Evolutionary conservation across 768 basidiomycete genomes (phyloP), one percentile per base, ranked within the genome.

Genomic region (Auriscalpium microsporum): DNA sequence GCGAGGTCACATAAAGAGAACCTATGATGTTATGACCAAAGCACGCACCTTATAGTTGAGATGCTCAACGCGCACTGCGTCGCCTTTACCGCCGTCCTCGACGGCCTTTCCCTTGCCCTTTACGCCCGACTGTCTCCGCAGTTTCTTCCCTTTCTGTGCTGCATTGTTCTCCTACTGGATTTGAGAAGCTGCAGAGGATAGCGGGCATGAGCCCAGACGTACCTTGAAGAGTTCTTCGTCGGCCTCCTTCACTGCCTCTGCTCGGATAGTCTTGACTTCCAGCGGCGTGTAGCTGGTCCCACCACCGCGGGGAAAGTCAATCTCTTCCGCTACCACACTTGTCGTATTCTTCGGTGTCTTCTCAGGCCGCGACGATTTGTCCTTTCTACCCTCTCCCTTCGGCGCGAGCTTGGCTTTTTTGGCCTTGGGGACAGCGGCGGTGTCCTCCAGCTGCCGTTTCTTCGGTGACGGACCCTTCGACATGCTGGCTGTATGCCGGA

Each of bases 261-360:
- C 83, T 51, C 86, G 81, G 37, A 91, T 81, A 52, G 84, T 73
- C 70, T 94, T 94, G 53, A 93, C 85, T 69, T 99, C 94, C 8
- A 91, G 72, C 35, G 93, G 86, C 17, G 94, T 96, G 62, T 95
- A 79, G 35, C 75, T 79, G 1, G 92, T 89, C 52, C 95, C 95
- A 28, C 95, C 95, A 28, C 95, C 96, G 62, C 95, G 84, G 55
- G 94, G 94, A 71, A 98, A 99, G 69, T 94, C 92, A 50, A 91
- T 79, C 64, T 94, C 93, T 40, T 92, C 83, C 10, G 75, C 58
- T 37, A 74, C 69, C 55, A 76, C 63, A 60, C 66, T 71, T n/a
- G 77, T 74, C 33, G 67, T 60, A 10, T 69, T 60, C 50, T 71
- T 67, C 3, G 68, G 58, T 10, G 71, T 55, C 17, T 71, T 68